Evolutionary conservation across 2,329 filamentous ascomycete species (phyloP), one percentile per base, ranked within the genome.

Genomic region (Exophiala xenobiotica): DNA sequence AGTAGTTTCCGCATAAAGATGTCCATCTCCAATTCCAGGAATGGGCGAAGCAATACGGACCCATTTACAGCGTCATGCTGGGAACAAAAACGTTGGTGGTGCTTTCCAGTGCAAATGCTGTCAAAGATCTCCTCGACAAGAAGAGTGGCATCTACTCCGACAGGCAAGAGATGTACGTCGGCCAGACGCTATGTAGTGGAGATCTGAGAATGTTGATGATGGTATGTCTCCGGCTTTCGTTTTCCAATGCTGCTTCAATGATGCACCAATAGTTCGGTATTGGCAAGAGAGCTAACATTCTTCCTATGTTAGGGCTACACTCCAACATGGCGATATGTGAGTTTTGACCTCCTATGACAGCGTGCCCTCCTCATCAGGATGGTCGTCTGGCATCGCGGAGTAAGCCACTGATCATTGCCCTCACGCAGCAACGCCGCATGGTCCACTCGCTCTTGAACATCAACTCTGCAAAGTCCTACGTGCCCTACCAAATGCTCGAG

Each of bases 401-500:
- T n/a, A n/a, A n/a, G 29, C 5, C 16, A 33, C 29, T 11, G 11
- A 33, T 11, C 8, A 33, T 4, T 9, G 29, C 6, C 29, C 9
- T 6, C 11, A 4, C 11, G n/a, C 23, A 53, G 23, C 60, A 62
- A 37, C 63, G 64, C 7, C 67, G 67, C 38, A 64, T 67, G 56
- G 59, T 72, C 1, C 77, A 79, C 60, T 66, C 65, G 2, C 67
- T 77, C 1, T 71, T 80, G 22, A 77, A 78, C 55, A 63, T 75
- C 42, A 72, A 66, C 0, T 68, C 70, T 1, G 70, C 75, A 2
- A 70, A 68, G 48, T 65, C 67, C 8, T 83, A 82, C 51, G 70
- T 80, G 2, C 71, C 75, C 1, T 81, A 81, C 56, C 78, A 81
- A 57, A 71, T 76, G 39, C 67, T 81, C 2, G 78, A 82, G 61